Base-by-base conservation (phyloP, 805 yeast genomes). In the Zygosaccharomyces bailii region DNA sequence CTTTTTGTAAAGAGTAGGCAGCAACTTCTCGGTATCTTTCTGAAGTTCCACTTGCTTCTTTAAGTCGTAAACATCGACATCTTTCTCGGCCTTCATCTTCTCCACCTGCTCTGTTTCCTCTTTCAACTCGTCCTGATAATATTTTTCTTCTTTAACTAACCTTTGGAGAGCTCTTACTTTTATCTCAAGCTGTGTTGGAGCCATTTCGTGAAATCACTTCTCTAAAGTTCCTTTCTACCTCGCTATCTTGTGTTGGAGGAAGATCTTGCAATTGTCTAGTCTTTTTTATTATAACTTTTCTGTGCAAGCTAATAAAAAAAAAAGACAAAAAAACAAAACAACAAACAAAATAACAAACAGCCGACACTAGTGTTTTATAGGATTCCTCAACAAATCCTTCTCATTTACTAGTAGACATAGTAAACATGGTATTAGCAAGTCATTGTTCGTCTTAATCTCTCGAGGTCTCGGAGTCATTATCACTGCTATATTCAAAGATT, bases 101-200 rank as follows among this genome's bases (percentile, higher is more conserved):
- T 67, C 72, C n/a, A 84, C 73, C 44, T 65, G 67, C 6, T 61
- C 61, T 34, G 72, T 67, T 49, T 82, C 84, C 37, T 79, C 82
- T 11, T 60, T 61, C 29, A 76, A 69, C 55, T 86, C 95, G 44
- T 73, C 69, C 19, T 72, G 67, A 59, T 86, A 87, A 25, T 78
- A 68, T 9, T 57, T 57, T 49, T 80, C 80, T 59, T 88, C 96
- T 52, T 84, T 84, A 31, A 81, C 55, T 11, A 88, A 68, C 49
- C 95, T 72, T 48, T 75, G 73, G 40, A 87, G 69, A 1, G 96
- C 89, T 46, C 75, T 78, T 29, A 76, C 72, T 54, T 85, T 86
- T 60, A 87, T 84, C 55, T 83, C 85, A 32, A 85, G 65, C 48
- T 73, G 79, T 1, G 86, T 70, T 23, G 91, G 93, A 1, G 87